A percentile compares a stretch with the other conserved stretches of the same genome.
Conservation (phyloP, 768 basidiomycete genomes). For the Epithele typhae region DNA sequence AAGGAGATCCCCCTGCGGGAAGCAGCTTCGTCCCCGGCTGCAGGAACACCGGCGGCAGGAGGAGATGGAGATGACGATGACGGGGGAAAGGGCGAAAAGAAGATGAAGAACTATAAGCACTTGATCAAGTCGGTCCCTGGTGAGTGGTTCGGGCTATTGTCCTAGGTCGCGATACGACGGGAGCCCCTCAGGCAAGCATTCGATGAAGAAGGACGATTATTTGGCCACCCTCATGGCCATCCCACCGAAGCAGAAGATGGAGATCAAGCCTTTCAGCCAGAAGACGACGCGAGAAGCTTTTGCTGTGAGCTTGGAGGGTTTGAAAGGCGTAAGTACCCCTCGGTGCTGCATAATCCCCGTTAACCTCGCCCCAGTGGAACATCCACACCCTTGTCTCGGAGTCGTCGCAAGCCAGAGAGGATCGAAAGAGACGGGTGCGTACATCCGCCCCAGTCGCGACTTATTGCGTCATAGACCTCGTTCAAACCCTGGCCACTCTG, state of each 20-base stretch:
- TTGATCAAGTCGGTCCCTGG: constrained; percentile 74
- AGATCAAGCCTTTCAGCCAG: constrained; percentile 57
- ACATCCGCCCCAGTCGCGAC: neutral
- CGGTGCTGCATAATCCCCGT: constrained; percentile 14
- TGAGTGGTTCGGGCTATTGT: constrained; percentile 31
- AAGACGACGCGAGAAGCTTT: constrained; percentile 73
- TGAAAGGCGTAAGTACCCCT: constrained; percentile 57
- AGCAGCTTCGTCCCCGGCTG: constrained; percentile 16
- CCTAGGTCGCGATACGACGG: neutral
- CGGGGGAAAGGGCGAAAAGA: constrained; percentile 56
- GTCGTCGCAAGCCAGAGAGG: constrained; percentile 71
- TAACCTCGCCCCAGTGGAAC: constrained; percentile 55
- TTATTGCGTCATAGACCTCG: neutral
- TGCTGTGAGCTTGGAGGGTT: constrained; percentile 63
- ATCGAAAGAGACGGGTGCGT: constrained; percentile 73
- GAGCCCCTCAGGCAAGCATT: constrained; percentile 58
- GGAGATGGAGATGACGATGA: constrained; percentile 50
- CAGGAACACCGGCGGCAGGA: constrained; percentile 35
- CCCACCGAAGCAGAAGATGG: constrained; percentile 67
- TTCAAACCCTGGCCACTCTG: neutral
- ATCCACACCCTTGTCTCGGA: constrained; percentile 54
- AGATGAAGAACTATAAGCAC: constrained; percentile 77
- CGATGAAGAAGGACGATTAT: constrained; percentile 76
- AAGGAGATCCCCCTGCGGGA: constrained; percentile 19
- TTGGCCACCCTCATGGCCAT: constrained; percentile 59